Conservation (phyloP, 1,284 basidiomycete species). For the Sphaerobolus stellatus region DNA sequence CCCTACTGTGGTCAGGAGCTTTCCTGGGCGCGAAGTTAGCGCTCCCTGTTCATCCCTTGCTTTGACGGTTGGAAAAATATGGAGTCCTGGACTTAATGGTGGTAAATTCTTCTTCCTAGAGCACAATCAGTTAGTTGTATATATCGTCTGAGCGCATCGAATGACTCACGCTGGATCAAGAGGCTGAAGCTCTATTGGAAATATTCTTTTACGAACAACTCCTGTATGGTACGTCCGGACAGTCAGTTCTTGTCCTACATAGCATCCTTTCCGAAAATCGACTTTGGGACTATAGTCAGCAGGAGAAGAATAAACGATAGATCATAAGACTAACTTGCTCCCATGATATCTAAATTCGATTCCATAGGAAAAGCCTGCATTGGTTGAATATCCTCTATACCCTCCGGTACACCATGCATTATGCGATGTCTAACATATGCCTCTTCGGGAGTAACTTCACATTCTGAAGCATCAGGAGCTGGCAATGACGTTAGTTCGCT, state of each 20-base stretch:
- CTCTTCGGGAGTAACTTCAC: conserved; percentile 51
- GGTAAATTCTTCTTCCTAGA: conserved; percentile 2
- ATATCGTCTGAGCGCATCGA: background rate
- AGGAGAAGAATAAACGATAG: conserved; percentile 13
- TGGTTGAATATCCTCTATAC: conserved; percentile 73
- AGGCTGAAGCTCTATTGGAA: conserved; percentile 64
- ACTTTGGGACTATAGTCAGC: conserved; percentile 48
- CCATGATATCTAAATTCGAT: conserved; percentile 91
- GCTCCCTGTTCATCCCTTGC: conserved; percentile 22
- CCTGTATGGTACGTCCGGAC: conserved; percentile 97
- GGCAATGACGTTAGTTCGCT: conserved; percentile 10
- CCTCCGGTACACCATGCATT: conserved; percentile 86
- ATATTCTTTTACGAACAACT: conserved; percentile 85
- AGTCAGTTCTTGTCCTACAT: conserved; percentile 96
- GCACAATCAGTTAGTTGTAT: background rate
- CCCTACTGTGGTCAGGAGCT: conserved; percentile 55
- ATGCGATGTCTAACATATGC: conserved; percentile 82
- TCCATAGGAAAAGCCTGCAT: conserved; percentile 88
- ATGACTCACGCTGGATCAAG: background rate
- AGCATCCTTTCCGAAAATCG: conserved; percentile 97
- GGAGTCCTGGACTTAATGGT: conserved; percentile 24
- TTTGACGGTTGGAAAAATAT: conserved; percentile 20
- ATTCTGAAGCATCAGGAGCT: conserved; percentile 56
- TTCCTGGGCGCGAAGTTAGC: conserved; percentile 64
- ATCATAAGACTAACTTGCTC: conserved; percentile 64